Percentiles rank a stretch among this genome's conserved stretches.
Conservation (phyloP, 2,329 filamentous ascomycete genomes). For the Ramichloridium luteum region DNA sequence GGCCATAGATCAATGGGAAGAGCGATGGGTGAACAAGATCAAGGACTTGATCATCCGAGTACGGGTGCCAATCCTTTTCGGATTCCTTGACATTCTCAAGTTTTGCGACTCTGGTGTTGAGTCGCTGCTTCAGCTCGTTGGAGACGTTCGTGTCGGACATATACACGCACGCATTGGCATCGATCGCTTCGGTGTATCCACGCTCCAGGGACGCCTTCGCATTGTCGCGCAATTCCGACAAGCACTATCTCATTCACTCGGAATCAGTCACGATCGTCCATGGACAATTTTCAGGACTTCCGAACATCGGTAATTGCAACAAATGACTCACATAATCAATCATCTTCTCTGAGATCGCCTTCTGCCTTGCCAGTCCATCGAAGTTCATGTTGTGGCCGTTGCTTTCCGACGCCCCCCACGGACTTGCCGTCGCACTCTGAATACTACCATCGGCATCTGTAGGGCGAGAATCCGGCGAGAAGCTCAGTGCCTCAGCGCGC, state of each 20-base stretch:
- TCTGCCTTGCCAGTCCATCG: slow-evolving; percentile 5
- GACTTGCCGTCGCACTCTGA: too few species aligned
- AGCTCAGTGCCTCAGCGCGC: slow-evolving; percentile 12
- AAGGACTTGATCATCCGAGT: slow-evolving; percentile 44
- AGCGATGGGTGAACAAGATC: slow-evolving; percentile 54
- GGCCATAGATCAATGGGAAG: slow-evolving; percentile 47
- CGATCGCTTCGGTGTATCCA: slow-evolving; percentile 34
- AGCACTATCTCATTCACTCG: slow-evolving; percentile 12
- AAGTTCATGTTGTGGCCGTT: too few species aligned
- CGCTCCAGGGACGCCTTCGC: slow-evolving; percentile 33
- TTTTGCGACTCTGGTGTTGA: slow-evolving; percentile 33
- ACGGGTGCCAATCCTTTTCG: slow-evolving; percentile 47
- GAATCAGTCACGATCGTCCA: too few species aligned
- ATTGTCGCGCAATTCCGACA: slow-evolving; percentile 40
- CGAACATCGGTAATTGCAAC: slow-evolving; percentile 1
- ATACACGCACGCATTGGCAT: slow-evolving; percentile 33
- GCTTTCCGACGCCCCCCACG: too few species aligned
- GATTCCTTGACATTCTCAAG: slow-evolving; percentile 36
- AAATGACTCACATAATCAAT: slow-evolving; percentile 19
- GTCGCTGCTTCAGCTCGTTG: slow-evolving; percentile 25
- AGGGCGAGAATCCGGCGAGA: too few species aligned
- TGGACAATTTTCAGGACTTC: too few species aligned
- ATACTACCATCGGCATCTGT: too few species aligned
- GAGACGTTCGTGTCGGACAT: slow-evolving; percentile 43
- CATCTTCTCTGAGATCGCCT: slow-evolving; percentile 11